Conservation (phyloP, 257 asterid genomes). For the Nicotiana tabacum region DNA sequence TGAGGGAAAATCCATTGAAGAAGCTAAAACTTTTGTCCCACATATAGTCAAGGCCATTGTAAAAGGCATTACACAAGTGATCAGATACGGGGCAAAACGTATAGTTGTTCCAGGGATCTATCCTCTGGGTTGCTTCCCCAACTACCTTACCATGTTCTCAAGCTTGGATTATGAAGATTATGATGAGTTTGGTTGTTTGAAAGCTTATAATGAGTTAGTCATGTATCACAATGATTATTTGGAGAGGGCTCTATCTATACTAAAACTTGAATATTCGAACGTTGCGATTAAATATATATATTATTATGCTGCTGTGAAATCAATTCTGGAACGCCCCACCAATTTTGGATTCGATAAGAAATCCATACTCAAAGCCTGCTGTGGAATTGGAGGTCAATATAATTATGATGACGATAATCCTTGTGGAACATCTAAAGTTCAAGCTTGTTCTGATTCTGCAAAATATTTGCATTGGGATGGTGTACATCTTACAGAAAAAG, state of each 20-base stretch:
- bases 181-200: neutral
- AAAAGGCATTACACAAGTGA: neutral
- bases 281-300: neutral
- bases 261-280: neutral
- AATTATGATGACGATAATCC: neutral
- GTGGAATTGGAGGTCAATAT: slow-evolving; percentile 10
- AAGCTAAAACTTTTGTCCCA: neutral
- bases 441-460: slow-evolving; percentile 2
- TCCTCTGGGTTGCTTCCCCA: neutral
- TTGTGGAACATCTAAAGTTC: slow-evolving; percentile 15
- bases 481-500: slow-evolving; percentile 14
- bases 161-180: neutral
- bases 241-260: neutral
- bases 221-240: neutral
- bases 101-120: neutral
- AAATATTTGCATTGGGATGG: slow-evolving; percentile 22
- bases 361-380: neutral
- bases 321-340: neutral
- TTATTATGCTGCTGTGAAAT: neutral
- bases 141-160: neutral
- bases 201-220: neutral
- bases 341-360: neutral
- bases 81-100: neutral
- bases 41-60: neutral
- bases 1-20: neutral